These are phyloP conservation scores for Candida orba DNA, from an alignment of 805 yeast species.

Conservation along the genomic window DNA sequence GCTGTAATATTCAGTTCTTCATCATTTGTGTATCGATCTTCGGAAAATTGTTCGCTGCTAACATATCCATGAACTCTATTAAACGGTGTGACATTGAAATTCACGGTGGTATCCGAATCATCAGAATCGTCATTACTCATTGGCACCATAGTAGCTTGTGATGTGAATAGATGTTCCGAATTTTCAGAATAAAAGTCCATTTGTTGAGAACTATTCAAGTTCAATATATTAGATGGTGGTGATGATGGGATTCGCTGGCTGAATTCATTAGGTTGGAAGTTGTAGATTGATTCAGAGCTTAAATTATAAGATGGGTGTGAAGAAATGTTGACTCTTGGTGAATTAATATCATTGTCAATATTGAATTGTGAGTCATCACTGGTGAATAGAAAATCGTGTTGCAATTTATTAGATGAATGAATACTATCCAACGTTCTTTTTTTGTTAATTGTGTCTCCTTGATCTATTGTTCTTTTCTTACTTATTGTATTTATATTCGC, in stretches of 20 bases:
- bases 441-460: conserved; percentile 11
- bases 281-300: conserved; percentile 20
- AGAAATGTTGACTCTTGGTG: conserved; percentile 6
- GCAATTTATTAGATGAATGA: neutral
- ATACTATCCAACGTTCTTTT: conserved; percentile 11
- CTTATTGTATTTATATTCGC: neutral
- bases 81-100: conserved; percentile 19
- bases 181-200: conserved; percentile 1
- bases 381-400: conserved; percentile 16
- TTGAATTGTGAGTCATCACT: conserved; percentile 15
- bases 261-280: conserved; percentile 7
- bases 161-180: conserved; percentile 10
- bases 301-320: conserved; percentile 14
- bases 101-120: conserved; percentile 15
- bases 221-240: conserved; percentile 13
- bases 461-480: conserved; percentile 15
- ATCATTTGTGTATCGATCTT: conserved; percentile 12
- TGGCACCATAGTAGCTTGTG: conserved; percentile 19
- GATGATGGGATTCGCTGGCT: conserved; percentile 16
- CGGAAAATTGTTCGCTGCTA: conserved; percentile 16
- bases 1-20: conserved; percentile 25
- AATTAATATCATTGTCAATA: neutral
- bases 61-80: conserved; percentile 20
- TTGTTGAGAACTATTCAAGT: conserved; percentile 15
- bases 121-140: conserved; percentile 6